Conservation (phyloP, 768 basidiomycete species). For the Multifurca ochricompacta region DNA sequence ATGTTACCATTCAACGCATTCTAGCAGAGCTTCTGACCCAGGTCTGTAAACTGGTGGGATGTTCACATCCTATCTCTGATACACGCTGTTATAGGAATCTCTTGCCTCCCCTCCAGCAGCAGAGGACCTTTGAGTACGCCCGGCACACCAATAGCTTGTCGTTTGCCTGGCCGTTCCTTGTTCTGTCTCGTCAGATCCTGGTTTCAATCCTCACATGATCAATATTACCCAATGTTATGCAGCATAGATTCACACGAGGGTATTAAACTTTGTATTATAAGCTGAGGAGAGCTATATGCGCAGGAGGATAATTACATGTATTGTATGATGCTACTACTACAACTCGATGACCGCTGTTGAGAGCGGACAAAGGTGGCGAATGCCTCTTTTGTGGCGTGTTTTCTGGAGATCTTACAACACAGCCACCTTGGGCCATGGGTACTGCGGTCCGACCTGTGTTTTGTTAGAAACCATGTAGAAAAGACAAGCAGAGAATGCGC, state of each 20-base stretch:
- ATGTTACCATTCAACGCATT: constrained; percentile 1
- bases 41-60: constrained; percentile 30
- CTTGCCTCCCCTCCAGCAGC: constrained; percentile 61
- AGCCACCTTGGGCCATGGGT: constrained; percentile 49
- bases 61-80: constrained; percentile 14
- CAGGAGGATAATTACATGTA: constrained; percentile 19
- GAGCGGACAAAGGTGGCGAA: constrained; percentile 26
- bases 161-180: neutral
- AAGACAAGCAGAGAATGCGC: constrained; percentile 15
- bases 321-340: constrained; percentile 17
- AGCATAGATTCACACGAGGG: constrained; percentile 9
- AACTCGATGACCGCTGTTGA: constrained; percentile 30
- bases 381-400: neutral
- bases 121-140: constrained; percentile 24
- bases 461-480: neutral
- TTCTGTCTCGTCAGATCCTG: neutral
- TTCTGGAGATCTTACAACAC: constrained; percentile 29
- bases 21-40: constrained; percentile 57
- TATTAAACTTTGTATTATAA: constrained; percentile 25
- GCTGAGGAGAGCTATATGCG: constrained; percentile 31
- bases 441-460: constrained; percentile 46
- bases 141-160: neutral
- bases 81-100: constrained; percentile 43
- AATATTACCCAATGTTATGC: neutral
- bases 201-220: neutral